Percentiles rank a stretch among this genome's conserved stretches.
These are phyloP conservation scores for Trametes coccinea DNA, from an alignment of 768 basidiomycete genomes.

Conservation along the genomic window DNA sequence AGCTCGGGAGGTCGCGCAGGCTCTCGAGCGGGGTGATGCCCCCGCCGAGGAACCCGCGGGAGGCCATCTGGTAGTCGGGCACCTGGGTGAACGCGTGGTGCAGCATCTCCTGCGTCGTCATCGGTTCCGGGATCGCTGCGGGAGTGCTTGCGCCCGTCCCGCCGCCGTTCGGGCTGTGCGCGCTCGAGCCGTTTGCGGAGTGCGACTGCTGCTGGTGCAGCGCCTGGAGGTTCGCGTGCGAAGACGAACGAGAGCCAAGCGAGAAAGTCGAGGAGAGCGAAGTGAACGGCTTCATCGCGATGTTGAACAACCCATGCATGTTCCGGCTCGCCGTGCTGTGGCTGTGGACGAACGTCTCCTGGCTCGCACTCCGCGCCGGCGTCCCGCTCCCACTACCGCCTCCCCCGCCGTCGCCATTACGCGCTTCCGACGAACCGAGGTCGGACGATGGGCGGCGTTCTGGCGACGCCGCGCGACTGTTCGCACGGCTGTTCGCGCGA, in stretches of 20 bases:
- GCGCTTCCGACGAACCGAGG: constrained; percentile 2
- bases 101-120: constrained; percentile 41
- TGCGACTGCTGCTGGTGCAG: constrained; percentile 14
- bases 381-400: constrained; percentile 17
- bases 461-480: constrained; percentile 53
- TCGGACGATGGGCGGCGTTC: constrained; percentile 39
- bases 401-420: constrained; percentile 5
- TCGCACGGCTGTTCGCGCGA: constrained; percentile 29
- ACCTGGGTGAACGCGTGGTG: constrained; percentile 73
- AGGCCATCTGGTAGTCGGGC: constrained; percentile 83
- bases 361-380: constrained; percentile 20
- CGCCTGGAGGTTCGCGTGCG: constrained; percentile 34
- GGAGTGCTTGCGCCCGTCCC: constrained; percentile 15
- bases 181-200: neutral
- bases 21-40: constrained; percentile 85
- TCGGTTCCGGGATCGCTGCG: constrained; percentile 22
- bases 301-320: constrained; percentile 51
- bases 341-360: constrained; percentile 55
- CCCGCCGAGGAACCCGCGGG: constrained; percentile 82
- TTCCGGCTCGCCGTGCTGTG: constrained; percentile 51
- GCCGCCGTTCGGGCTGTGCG: constrained; percentile 12
- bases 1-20: constrained; percentile 78
- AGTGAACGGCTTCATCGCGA: constrained; percentile 65
- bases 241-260: constrained; percentile 40
- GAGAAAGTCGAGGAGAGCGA: constrained; percentile 46